Base-by-base conservation (phyloP, 1,284 basidiomycete species). In the Boletus hoseneyae region DNA sequence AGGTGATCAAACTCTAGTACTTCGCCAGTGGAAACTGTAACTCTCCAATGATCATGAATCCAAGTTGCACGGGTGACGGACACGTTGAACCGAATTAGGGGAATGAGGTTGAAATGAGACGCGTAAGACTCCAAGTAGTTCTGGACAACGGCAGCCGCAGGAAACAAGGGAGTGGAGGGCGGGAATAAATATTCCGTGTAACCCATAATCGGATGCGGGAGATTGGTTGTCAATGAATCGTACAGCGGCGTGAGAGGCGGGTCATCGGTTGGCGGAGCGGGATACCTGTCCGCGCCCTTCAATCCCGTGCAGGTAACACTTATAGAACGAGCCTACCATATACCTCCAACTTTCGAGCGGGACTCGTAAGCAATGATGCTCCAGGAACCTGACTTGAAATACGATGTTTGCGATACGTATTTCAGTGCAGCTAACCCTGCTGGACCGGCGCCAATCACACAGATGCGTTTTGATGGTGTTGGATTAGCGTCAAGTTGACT, bases 201-300 rank as follows among this genome's bases (percentile, higher is more conserved):
- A 10, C 76, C 77, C 88, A 91, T 90, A 40, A 83, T 53, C 0
- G 84, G 84, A 57, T 90, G 85, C 0, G 88, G 85, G 3, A 90
- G 64, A 58, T 90, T 91, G 1, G 88, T 84, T 18, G 82, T 83
- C 16, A 91, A 70, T 1, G 84, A 83, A 56, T 90, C 85, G 58
- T 91, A 90, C 16, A 89, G 57, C 0, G 89, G 80, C 0, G 86
- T 84, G 15, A 75, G 61, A 1, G 87, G 87, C 7, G 77, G 82
- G 32, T 79, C 63, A 15, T 69, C 72, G 30, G 67, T 64, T 2
- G 79, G 72, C 25, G 73, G 67, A 13, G 78, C 77, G 21, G 85
- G 80, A 30, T 78, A 64, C 83, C 85, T 86, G 30, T 51, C 48
- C 34, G 51, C n/a, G 40, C 9, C 35, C 10, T 34, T 57, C 21